Evolutionary conservation across 805 yeast species (phyloP).

Genomic region (Yamadazyma ubonensis): DNA sequence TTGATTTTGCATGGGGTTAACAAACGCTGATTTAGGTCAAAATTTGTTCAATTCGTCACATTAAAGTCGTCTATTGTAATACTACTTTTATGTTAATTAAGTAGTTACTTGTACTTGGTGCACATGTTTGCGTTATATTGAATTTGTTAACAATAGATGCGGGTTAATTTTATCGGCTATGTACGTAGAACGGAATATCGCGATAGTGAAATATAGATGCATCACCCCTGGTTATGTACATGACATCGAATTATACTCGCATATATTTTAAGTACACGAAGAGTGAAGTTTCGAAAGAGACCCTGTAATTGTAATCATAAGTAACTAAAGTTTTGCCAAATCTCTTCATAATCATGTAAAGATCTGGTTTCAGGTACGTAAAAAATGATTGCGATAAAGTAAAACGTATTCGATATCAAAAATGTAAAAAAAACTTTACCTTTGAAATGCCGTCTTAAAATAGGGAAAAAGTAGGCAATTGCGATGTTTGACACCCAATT

Average conservation of each 20-base stretch:
- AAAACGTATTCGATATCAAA: constrained; percentile 19
- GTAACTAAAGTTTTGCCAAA: constrained; percentile 23
- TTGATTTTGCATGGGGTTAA: too few relatives aligned
- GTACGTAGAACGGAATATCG: background rate
- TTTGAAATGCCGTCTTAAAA: constrained; percentile 23
- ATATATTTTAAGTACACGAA: background rate
- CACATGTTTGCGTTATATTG: background rate
- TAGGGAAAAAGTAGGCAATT: constrained; percentile 34
- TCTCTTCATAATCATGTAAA: constrained; percentile 23
- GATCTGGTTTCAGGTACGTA: constrained; percentile 37
- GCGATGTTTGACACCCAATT: constrained; percentile 37
- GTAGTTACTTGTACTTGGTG: too few relatives aligned
- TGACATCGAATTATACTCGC: background rate
- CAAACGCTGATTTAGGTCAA: too few relatives aligned
- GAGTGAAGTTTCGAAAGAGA: too few relatives aligned
- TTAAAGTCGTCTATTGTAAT: too few relatives aligned
- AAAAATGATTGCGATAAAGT: constrained; percentile 19
- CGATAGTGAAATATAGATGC: background rate
- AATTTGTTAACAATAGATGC: background rate
- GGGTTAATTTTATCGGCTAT: background rate
- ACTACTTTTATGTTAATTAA: too few relatives aligned
- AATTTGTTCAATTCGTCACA: too few relatives aligned
- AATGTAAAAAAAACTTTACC: constrained; percentile 33
- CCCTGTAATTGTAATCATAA: too few relatives aligned
- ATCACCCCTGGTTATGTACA: background rate